Conservation (phyloP, 129 eudicot species). For the Flaveria ramosissima region DNA sequence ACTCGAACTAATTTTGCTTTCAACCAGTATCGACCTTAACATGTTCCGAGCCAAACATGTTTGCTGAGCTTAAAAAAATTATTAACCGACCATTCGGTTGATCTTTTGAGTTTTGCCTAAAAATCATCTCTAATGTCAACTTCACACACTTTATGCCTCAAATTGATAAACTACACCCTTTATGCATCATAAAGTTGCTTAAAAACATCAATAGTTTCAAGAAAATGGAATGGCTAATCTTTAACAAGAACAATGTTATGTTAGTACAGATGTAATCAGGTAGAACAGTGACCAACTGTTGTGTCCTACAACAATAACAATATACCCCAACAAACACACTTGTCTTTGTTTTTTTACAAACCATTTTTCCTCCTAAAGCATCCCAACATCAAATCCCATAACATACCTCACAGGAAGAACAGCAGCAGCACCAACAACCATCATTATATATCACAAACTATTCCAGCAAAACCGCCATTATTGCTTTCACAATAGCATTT, state of each 20-base stretch:
- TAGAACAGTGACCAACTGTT: slow-evolving; percentile 25
- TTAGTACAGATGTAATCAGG: slow-evolving; percentile 22
- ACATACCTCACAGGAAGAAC: background rate
- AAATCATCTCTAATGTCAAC: too few relatives aligned
- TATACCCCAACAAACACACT: slow-evolving; percentile 30
- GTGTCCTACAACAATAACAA: slow-evolving; percentile 29
- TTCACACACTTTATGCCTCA: too few relatives aligned
- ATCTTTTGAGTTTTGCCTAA: too few relatives aligned
- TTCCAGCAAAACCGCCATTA: slow-evolving; percentile 36
- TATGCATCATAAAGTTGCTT: background rate
- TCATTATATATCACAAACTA: slow-evolving; percentile 35
- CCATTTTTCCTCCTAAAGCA: slow-evolving; percentile 21
- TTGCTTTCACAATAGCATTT: slow-evolving; percentile 41
- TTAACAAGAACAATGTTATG: slow-evolving; percentile 12
- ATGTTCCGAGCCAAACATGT: too few relatives aligned
- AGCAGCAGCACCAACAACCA: background rate
- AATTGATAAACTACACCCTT: too few relatives aligned
- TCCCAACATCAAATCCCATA: slow-evolving; percentile 6
- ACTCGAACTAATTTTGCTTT: too few relatives aligned
- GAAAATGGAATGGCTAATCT: background rate
- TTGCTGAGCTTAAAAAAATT: too few relatives aligned
- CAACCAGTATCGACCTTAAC: too few relatives aligned
- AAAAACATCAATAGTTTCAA: background rate
- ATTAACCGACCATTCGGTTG: too few relatives aligned
- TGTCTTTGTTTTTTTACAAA: slow-evolving; percentile 23